Evolutionary conservation across 306 rosid genomes (phyloP), one percentile per base, ranked within the genome.

Genomic region (Pachyrhizus erosus): DNA sequence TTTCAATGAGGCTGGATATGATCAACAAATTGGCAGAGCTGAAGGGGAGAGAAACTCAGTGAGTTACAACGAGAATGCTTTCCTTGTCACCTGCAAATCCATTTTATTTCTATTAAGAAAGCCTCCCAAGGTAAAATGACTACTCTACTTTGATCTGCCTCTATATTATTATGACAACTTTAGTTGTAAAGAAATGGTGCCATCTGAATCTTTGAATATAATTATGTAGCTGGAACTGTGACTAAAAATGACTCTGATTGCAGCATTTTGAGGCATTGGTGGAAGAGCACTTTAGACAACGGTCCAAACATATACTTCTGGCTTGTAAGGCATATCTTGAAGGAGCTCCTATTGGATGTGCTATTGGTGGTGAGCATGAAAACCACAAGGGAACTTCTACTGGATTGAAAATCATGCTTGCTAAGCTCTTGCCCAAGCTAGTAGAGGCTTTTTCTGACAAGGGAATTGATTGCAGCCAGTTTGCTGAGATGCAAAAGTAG

Each of bases 1-100:
- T 87, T 93, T 93, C 88, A 96, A 96, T 24, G 99, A 96, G 87
- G 99, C 99, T 57, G 99, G 99, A 45, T 93, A 93, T 85, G 97
- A 93, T 86, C 91, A 85, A 70, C 99, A 92, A 88, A 75, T 91
- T 4, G 99, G 99, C 70, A 80, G 89, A 91, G 92, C 93, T 15
- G 97, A 96, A 83, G 99, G 97, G 84, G 98, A 96, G 94, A 96
- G 83, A 73, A 93, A 93, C 89, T 96, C 99, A 0, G 89, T 88
- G 18, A 87, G 98, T 90, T 96, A 93, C 85, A 96, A 96, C 17
- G 99, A 96, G 83, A 96, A 93, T 64, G 97, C 98, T 48, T 93
- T 87, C 86, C 99, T 96, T 14, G 87, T 88, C 87, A 92, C 93
- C 78, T 91, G 91, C 92, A 92, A 90, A 86, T 89, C 98, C 77